These are phyloP conservation scores for Pyrus hybrid DNA, from an alignment of 331 rosid genomes.

Conservation along the genomic window DNA sequence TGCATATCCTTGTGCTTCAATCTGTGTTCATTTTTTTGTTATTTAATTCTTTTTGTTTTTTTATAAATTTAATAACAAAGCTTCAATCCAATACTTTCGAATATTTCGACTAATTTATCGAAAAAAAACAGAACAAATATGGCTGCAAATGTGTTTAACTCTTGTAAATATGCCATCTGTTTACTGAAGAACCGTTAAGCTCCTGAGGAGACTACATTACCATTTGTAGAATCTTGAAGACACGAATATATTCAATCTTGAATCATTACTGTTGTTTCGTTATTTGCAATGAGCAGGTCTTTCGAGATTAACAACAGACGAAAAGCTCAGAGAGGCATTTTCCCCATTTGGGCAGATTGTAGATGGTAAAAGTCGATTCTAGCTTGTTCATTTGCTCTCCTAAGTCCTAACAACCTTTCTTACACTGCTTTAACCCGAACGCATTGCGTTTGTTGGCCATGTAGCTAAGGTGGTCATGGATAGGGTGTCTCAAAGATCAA, in stretches of 20 bases:
- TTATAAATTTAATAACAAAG: neutral
- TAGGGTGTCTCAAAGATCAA: too few relatives aligned
- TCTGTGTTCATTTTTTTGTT: neutral
- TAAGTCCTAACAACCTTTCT: too few relatives aligned
- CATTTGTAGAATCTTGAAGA: neutral
- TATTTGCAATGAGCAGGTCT: slow-evolving; percentile 50
- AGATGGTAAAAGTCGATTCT: too few relatives aligned
- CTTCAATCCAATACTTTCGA: neutral
- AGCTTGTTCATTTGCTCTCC: too few relatives aligned
- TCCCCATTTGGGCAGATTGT: too few relatives aligned
- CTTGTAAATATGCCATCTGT: neutral
- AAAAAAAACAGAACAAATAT: neutral
- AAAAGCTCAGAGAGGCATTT: too few relatives aligned
- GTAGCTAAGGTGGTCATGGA: too few relatives aligned
- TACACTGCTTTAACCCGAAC: too few relatives aligned
- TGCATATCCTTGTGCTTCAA: neutral
- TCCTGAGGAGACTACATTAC: neutral
- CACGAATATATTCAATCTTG: neutral
- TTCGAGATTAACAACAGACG: too few relatives aligned
- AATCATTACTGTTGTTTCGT: neutral
- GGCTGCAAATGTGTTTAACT: neutral
- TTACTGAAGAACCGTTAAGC: neutral
- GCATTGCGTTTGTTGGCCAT: too few relatives aligned
- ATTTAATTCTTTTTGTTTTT: neutral
- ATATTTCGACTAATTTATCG: neutral